These are phyloP conservation scores for Cercospora zeae-maydis DNA, from an alignment of 2,329 filamentous ascomycete species.

Conservation along the genomic window DNA sequence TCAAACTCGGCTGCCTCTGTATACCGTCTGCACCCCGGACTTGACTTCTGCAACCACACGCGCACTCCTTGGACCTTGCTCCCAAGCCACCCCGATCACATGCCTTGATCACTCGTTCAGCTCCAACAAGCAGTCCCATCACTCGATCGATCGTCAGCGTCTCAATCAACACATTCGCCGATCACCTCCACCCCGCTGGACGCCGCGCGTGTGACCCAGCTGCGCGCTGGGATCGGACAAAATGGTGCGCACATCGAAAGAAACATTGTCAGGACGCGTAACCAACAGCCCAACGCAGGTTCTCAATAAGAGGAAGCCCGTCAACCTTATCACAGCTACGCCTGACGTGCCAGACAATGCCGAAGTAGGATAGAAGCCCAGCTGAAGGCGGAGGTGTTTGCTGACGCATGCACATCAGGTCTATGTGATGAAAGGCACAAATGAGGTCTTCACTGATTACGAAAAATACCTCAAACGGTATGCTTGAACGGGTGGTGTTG, in stretches of 20 bases:
- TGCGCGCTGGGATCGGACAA: constrained; percentile 23
- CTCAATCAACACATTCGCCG: constrained; percentile 51
- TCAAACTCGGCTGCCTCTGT: constrained; percentile 5
- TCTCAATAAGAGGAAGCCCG: constrained; percentile 91
- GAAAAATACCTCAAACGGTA: constrained; percentile 83
- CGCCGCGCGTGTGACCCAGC: constrained; percentile 20
- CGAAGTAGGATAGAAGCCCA: constrained; percentile 61
- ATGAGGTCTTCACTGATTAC: constrained; percentile 84
- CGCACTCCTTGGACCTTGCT: not conserved
- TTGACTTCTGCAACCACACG: constrained; percentile 13
- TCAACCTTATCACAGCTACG: constrained; percentile 71
- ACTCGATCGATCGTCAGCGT: constrained; percentile 2
- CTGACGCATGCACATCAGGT: constrained; percentile 57
- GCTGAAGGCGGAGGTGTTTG: constrained; percentile 2
- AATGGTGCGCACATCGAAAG: constrained; percentile 24
- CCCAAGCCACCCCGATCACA: not conserved
- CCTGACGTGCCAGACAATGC: constrained; percentile 73
- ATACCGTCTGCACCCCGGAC: constrained; percentile 4
- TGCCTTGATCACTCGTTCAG: constrained; percentile 5
- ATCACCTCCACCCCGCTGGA: constrained; percentile 11
- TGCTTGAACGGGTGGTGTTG: constrained; percentile 34
- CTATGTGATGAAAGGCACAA: constrained; percentile 86
- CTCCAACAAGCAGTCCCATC: not conserved
- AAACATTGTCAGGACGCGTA: constrained; percentile 5
- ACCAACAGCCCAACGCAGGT: constrained; percentile 57